Base-by-base conservation (phyloP, 1,284 basidiomycete species). In the Anthracocystis setariae region DNA sequence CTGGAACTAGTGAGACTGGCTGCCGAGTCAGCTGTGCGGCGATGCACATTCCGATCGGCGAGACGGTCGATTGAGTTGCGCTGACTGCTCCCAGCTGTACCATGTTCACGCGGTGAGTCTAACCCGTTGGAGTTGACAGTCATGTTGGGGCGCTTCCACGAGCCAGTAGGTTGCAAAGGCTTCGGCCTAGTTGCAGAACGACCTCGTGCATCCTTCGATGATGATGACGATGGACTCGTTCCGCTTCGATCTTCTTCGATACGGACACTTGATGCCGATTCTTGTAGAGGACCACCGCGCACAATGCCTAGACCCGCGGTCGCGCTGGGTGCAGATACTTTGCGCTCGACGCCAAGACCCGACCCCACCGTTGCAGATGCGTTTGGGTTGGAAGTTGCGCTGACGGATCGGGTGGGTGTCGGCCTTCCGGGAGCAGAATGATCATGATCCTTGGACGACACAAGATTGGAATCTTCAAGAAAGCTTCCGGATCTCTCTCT, bases 401-500 rank as follows among this genome's bases (percentile, higher is more conserved):
- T 43, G 20, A 29, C 17, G 15, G 62, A 46, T 17, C 49, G 40
- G 23, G 25, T 27, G 13, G 24, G 20, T 5, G 33, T 9, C 2
- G 42, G 21, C 32, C 21, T 23, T 24, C 44, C 46, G 3, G 12
- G 18, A n/a, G 18, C 27, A 7, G 42, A 17, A 17, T 24, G 37
- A 7, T 46, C 33, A 23, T 43, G 43, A 4, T 15, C 42, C 13
- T 39, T 8, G 3, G 40, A 12, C 8, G 57, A 43, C 1, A 60
- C 58, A 17, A 59, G 44, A 23, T 73, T 71, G 2, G 46, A 51
- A 20, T 77, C 75, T 23, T 71, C 74, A 45, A 77, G 45, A 48
- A 76, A 77, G 58, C 74, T 77, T 23, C 67, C 69, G 1, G 55
- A 60, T 24, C 72, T 58, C 47, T 66, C 55, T 48, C 55, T 60